Conservation (phyloP, 208 protist species). For the Wallacemonas sp. region DNA sequence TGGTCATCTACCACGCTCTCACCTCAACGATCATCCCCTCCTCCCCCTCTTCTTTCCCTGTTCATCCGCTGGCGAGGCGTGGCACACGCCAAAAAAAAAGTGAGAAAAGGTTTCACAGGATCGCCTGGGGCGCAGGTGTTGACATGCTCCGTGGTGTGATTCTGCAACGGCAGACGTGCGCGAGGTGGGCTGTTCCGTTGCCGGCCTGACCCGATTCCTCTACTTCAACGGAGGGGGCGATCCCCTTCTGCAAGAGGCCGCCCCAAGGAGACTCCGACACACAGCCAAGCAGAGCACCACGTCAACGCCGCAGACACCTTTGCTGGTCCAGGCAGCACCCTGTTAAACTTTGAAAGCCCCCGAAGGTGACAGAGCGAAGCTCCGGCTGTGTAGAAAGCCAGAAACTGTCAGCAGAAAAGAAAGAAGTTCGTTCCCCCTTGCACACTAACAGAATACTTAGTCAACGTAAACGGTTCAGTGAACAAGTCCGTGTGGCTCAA, state of each 20-base stretch:
- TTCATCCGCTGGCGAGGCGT: too few species aligned
- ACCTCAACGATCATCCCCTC: not conserved
- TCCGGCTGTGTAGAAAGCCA: conserved; percentile 73
- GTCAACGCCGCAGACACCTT: conserved; percentile 82
- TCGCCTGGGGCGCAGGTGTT: conserved; percentile 55
- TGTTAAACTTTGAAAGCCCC: conserved; percentile 44
- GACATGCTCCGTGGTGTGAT: conserved; percentile 82
- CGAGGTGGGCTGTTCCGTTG: conserved; percentile 82
- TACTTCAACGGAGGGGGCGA: conserved; percentile 57
- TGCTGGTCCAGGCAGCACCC: conserved; percentile 59
- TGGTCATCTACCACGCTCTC: too few species aligned
- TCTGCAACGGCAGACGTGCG: conserved; percentile 87
- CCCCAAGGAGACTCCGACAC: conserved; percentile 44
- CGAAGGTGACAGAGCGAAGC: conserved; percentile 79
- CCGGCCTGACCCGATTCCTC: conserved; percentile 83
- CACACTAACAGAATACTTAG: not conserved
- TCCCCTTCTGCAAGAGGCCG: conserved; percentile 53
- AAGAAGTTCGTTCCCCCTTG: not conserved
- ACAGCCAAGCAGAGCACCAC: conserved; percentile 87
- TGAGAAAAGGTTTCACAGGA: conserved; percentile 52
- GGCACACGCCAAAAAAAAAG: conserved; percentile 22
- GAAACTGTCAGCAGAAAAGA: too few species aligned
- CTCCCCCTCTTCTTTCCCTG: not conserved
- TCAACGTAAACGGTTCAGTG: not conserved
- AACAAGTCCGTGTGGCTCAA: conserved; percentile 79